These are phyloP conservation scores for Vanderwaltozyma verrucispora DNA, from an alignment of 805 yeast genomes.

Conservation along the genomic window DNA sequence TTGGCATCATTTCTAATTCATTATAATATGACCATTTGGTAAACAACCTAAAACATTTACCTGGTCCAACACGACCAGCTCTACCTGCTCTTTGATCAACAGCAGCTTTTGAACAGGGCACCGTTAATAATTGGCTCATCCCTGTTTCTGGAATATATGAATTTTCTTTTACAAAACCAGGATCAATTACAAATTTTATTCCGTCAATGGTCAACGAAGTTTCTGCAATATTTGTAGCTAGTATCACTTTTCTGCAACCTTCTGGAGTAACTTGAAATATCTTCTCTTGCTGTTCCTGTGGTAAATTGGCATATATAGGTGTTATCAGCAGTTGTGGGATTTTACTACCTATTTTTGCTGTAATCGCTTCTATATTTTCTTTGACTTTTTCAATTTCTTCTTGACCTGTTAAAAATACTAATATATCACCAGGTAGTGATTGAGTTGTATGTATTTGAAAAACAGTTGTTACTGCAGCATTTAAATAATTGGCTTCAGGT, in stretches of 20 bases:
- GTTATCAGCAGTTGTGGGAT: constrained; percentile 58
- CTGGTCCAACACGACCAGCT: constrained; percentile 97
- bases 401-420: constrained; percentile 91
- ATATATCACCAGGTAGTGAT: constrained; percentile 64
- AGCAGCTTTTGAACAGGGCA: constrained; percentile 88
- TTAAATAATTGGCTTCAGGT: constrained; percentile 86
- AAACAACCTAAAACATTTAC: constrained; percentile 82
- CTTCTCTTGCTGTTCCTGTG: constrained; percentile 67
- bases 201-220: constrained; percentile 95
- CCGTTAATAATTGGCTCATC: constrained; percentile 76
- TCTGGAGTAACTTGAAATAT: constrained; percentile 85
- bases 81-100: constrained; percentile 97
- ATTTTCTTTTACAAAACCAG: constrained; percentile 90
- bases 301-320: constrained; percentile 87
- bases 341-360: constrained; percentile 47
- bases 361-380: constrained; percentile 58
- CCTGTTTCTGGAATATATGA: constrained; percentile 81
- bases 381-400: constrained; percentile 86
- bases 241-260: constrained; percentile 69
- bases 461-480: constrained; percentile 80
- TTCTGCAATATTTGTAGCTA: constrained; percentile 96
- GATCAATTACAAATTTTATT: constrained; percentile 87
- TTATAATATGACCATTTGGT: constrained; percentile 61
- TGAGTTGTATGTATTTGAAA: constrained; percentile 69
- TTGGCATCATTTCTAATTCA: constrained; percentile 69